phyloP scores from a whole-genome alignment of 805 yeast genomes.

The Lachancea meyersii region DNA sequence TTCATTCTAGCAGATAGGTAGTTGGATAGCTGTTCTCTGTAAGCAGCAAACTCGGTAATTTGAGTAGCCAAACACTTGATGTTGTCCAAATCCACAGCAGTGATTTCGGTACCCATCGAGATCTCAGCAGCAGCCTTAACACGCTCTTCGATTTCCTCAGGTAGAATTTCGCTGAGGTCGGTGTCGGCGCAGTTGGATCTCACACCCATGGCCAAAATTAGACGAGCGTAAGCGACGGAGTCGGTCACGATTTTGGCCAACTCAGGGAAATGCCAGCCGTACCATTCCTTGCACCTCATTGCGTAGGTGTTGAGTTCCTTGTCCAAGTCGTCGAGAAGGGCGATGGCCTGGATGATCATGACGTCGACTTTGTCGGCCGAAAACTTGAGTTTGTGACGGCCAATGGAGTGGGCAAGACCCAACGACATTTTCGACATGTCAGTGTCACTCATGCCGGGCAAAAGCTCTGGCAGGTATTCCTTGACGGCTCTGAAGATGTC shows the following conservation, averaged over 20 bases:
- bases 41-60: constrained; percentile 90
- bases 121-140: constrained; percentile 96
- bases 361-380: constrained; percentile 98
- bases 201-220: constrained; percentile 87
- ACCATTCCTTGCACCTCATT: constrained; percentile 99
- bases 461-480: constrained; percentile 85
- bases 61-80: constrained; percentile 90
- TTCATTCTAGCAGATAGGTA: constrained; percentile 93
- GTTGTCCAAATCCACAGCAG: constrained; percentile 81
- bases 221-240: constrained; percentile 93
- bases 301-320: constrained; percentile 97
- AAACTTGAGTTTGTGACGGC: constrained; percentile 96
- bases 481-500: constrained; percentile 94
- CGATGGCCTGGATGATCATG: constrained; percentile 98
- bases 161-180: constrained; percentile 83
- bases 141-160: constrained; percentile 87
- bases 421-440: constrained; percentile 91
- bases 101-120: constrained; percentile 99
- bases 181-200: constrained; percentile 87
- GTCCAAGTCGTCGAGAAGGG: constrained; percentile 91
- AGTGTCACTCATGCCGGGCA: constrained; percentile 85
- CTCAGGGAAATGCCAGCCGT: constrained; percentile 99
- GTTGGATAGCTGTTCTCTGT: constrained; percentile 92
- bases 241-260: constrained; percentile 95
- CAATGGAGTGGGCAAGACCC: constrained; percentile 97